phyloP scores from a whole-genome alignment of 2,329 filamentous ascomycete genomes.

The Volutella citrinella region DNA sequence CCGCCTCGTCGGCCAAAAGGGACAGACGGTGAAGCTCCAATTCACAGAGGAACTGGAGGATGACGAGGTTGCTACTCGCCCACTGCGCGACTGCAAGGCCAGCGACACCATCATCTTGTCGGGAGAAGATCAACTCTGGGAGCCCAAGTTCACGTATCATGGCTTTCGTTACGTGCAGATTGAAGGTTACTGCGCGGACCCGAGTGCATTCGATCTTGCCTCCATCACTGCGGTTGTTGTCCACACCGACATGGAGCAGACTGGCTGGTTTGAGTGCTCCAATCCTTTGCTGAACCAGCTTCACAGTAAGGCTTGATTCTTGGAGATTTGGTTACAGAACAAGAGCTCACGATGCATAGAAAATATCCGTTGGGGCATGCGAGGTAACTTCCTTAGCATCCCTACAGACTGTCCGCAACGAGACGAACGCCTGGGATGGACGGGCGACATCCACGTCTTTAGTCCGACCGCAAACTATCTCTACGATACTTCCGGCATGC shows the following conservation, averaged over 20 bases:
- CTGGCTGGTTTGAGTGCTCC: conserved; percentile 49
- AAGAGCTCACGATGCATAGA: too few relatives aligned
- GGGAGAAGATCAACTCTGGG: conserved; percentile 28
- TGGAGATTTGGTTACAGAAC: too few relatives aligned
- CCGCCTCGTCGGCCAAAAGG: conserved; percentile 30
- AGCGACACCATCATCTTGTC: conserved; percentile 28
- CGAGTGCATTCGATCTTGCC: conserved; percentile 13
- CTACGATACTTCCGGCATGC: conserved; percentile 51
- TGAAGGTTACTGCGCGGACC: conserved; percentile 40
- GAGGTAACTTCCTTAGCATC: conserved; percentile 53
- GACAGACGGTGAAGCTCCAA: conserved; percentile 39
- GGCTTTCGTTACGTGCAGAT: conserved; percentile 51
- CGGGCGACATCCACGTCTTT: conserved; percentile 48
- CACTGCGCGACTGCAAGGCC: conserved; percentile 41
- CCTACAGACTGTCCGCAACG: conserved; percentile 56
- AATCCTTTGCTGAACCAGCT: conserved; percentile 49
- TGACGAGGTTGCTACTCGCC: conserved; percentile 34
- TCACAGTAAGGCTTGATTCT: too few relatives aligned
- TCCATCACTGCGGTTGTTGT: conserved; percentile 32
- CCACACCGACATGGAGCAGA: conserved; percentile 50
- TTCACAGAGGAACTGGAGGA: conserved; percentile 54
- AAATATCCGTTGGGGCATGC: conserved; percentile 54
- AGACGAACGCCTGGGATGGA: conserved; percentile 53
- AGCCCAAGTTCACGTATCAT: conserved; percentile 51
- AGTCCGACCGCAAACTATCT: conserved; percentile 48